A percentile compares a stretch with the other conserved stretches of the same genome.
Evolutionary conservation across 805 yeast species (phyloP).

Genomic region (Candida glaebosa): DNA sequence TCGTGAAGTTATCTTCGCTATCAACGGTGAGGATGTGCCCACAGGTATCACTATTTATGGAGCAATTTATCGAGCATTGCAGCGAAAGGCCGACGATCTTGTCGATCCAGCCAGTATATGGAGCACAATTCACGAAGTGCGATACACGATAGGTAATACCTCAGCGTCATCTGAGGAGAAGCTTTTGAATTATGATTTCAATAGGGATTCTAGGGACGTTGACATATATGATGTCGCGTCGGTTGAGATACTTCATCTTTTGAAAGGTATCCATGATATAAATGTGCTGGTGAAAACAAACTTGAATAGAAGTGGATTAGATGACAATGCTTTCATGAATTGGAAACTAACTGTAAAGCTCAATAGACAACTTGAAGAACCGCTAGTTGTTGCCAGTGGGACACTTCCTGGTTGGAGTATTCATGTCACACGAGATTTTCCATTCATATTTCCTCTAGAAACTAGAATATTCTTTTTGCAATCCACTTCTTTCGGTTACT

Average conservation of each 20-base stretch:
- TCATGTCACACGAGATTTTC: conserved; percentile 65
- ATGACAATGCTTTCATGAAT: conserved; percentile 50
- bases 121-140: conserved; percentile 45
- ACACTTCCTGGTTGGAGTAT: conserved; percentile 83
- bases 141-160: conserved; percentile 8
- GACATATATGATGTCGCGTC: conserved; percentile 27
- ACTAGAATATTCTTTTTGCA: conserved; percentile 75
- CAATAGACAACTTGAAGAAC: conserved; percentile 85
- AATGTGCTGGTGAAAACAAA: conserved; percentile 22
- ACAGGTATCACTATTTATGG: conserved; percentile 73
- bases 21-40: conserved; percentile 57
- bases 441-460: conserved; percentile 82
- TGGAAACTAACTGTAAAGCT: conserved; percentile 83
- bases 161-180: conserved; percentile 10
- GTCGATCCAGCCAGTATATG: conserved; percentile 54
- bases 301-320: conserved; percentile 18
- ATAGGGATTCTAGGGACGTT: conserved; percentile 15
- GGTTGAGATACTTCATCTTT: conserved; percentile 41
- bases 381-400: conserved; percentile 81
- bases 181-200: conserved; percentile 9
- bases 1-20: conserved; percentile 48
- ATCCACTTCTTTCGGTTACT: conserved; percentile 87
- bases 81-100: conserved; percentile 31
- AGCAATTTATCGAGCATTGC: conserved; percentile 55
- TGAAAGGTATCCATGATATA: conserved; percentile 46